These are phyloP conservation scores for Chrysoporthe puriensis DNA, from an alignment of 2,329 filamentous ascomycete genomes.

Conservation along the genomic window DNA sequence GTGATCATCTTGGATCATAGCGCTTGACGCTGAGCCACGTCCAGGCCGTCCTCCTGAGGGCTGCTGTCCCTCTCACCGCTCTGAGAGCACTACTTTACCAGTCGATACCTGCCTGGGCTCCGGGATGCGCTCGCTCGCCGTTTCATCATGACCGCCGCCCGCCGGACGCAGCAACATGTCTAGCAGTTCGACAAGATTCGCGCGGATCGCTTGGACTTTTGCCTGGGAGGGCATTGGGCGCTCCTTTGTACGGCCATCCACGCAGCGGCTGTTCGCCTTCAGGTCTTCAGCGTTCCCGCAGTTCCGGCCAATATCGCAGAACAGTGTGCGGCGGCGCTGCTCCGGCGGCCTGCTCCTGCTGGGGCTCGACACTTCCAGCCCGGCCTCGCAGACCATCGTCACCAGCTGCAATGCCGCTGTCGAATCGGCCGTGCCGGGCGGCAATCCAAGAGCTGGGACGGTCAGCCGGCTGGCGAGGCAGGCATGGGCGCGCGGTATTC, in stretches of 20 bases:
- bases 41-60: not conserved
- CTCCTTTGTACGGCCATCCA: conserved; percentile 11
- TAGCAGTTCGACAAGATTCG: conserved; percentile 26
- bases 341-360: conserved; percentile 59
- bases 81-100: not conserved
- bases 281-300: conserved; percentile 35
- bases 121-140: conserved; percentile 8
- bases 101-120: not conserved
- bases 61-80: not conserved
- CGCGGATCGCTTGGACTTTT: conserved; percentile 21
- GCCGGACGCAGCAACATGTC: conserved; percentile 24
- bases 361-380: conserved; percentile 46
- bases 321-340: conserved; percentile 53
- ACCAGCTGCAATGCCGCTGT: conserved; percentile 45
- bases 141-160: conserved; percentile 24
- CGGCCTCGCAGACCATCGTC: conserved; percentile 44
- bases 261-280: conserved; percentile 32
- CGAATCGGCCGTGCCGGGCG: conserved; percentile 40
- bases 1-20: not conserved
- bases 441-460: conserved; percentile 37
- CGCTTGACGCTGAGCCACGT: not conserved
- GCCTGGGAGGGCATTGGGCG: conserved; percentile 26
- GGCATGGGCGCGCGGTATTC: conserved; percentile 41
- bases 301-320: conserved; percentile 29
- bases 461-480: conserved; percentile 43